A percentile compares a stretch with the other conserved stretches of the same genome.
phyloP scores from a whole-genome alignment of 163 green algal genomes.

The Coccomyxa subellipsoidea region DNA sequence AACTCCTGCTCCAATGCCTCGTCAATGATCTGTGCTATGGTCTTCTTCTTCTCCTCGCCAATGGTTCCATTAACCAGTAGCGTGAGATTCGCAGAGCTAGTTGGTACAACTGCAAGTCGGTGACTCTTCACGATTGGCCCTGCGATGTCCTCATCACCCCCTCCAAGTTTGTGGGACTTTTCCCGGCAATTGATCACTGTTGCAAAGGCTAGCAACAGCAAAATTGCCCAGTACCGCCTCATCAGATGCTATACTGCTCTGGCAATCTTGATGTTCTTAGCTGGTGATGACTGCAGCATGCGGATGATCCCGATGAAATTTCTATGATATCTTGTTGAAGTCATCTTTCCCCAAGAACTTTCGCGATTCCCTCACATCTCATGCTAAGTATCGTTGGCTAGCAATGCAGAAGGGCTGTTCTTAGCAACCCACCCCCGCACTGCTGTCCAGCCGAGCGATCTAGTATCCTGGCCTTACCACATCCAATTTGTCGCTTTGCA shows the following conservation, averaged over 20 bases:
- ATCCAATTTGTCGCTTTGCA: too few species aligned
- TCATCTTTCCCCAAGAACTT: not conserved
- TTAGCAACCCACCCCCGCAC: too few species aligned
- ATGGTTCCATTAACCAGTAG: not conserved
- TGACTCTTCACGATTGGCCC: conserved; percentile 3
- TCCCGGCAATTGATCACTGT: not conserved
- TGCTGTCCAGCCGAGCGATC: too few species aligned
- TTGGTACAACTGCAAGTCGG: not conserved
- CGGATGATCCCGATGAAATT: not conserved
- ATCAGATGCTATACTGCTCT: not conserved
- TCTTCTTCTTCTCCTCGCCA: conserved; percentile 40
- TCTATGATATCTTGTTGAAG: not conserved
- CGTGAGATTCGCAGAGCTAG: not conserved
- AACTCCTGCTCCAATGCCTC: conserved; percentile 66
- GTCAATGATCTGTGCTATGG: conserved; percentile 59
- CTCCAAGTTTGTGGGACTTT: conserved; percentile 2
- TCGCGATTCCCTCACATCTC: not conserved
- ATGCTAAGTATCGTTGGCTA: not conserved
- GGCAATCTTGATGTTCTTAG: not conserved
- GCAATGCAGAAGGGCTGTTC: not conserved
- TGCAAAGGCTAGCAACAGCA: not conserved
- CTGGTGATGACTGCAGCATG: not conserved
- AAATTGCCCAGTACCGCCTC: not conserved
- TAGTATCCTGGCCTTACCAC: too few species aligned
- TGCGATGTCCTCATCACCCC: conserved; percentile 1